phyloP scores from a whole-genome alignment of 2,329 filamentous ascomycete genomes.

The Xylaria hypoxylon region DNA sequence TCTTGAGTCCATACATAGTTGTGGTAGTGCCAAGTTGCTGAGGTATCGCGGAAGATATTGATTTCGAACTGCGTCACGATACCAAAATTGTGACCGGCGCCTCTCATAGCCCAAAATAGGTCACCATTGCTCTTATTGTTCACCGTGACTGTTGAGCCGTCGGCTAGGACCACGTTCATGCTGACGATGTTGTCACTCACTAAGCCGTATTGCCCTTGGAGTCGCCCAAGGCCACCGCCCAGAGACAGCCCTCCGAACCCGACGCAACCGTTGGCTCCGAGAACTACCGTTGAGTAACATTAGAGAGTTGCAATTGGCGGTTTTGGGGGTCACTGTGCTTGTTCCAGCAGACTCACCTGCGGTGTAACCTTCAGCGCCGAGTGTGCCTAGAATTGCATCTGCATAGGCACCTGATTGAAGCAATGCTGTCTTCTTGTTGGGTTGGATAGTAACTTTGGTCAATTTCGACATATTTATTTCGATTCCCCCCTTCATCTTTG shows the following conservation, averaged over 20 bases:
- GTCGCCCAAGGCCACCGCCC: conserved; percentile 46
- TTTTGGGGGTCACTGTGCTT: too few relatives aligned
- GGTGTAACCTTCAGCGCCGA: conserved; percentile 35
- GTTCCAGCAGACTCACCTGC: conserved; percentile 19
- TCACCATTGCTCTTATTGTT: conserved; percentile 31
- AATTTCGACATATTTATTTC: conserved; percentile 42
- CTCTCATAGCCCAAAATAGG: conserved; percentile 35
- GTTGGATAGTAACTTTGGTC: conserved; percentile 27
- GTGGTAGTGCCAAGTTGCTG: conserved; percentile 17
- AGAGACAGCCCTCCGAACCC: conserved; percentile 42
- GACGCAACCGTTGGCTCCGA: conserved; percentile 42
- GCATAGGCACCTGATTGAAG: conserved; percentile 30
- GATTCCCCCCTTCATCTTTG: conserved; percentile 43
- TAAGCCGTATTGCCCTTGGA: conserved; percentile 45
- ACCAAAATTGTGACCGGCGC: conserved; percentile 30
- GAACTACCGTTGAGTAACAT: background rate
- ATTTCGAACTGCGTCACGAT: conserved; percentile 35
- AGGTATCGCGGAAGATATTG: conserved; percentile 18
- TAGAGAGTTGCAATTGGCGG: background rate
- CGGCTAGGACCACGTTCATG: conserved; percentile 41
- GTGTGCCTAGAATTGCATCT: conserved; percentile 2
- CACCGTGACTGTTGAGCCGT: conserved; percentile 33
- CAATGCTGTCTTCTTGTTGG: background rate
- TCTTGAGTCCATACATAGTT: conserved; percentile 18
- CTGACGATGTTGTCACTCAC: conserved; percentile 40